Base-by-base conservation (phyloP, 345 rosid species). In the Geranium rotundifolium region DNA sequence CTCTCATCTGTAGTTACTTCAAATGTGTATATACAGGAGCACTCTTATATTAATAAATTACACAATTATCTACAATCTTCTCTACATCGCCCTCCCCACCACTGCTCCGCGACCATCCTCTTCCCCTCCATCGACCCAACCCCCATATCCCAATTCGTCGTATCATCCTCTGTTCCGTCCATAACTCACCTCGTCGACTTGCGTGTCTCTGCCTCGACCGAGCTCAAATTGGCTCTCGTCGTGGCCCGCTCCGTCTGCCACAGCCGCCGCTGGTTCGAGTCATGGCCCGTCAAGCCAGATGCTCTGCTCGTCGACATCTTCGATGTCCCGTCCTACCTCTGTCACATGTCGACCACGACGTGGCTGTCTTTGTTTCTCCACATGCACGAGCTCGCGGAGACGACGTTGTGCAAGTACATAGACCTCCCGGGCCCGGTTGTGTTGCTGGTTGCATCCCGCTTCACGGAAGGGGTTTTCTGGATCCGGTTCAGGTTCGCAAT, bases 381-480 rank as follows among this genome's bases (percentile, higher is more conserved):
- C n/a, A 46, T 68, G 49, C 78, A 73, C 0, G 17, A 63, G 58
- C 72, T 73, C 64, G 72, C 76, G 30, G 23, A 65, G 16, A 70
- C 17, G 23, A 27, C 27, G 20, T 56, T 65, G 3, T 57, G 76
- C 19, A 78, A 79, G 62, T 71, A 62, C 13, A 60, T 65, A 13
- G 80, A 79, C 29, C 50, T 64, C 46, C 19, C 57, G 0, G 80
- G 76, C 30, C 78, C 74, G 46, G 20, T 76, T 17, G 20, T 56
- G 12, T 7, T 76, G 0, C 80, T 72, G 78, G 80, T 0, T 76
- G 76, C n/a, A 55, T 71, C 1, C 76, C 78, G 52, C 2, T 76
- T 52, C 39, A 54, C 5, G 78, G n/a, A n/a, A n/a, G n/a, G n/a
- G n/a, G n/a, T n/a, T n/a, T n/a, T n/a, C n/a, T n/a, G n/a, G n/a